These are phyloP conservation scores for Musa acuminata DNA, from an alignment of 176 grass and related monocot genomes.

Conservation along the genomic window DNA sequence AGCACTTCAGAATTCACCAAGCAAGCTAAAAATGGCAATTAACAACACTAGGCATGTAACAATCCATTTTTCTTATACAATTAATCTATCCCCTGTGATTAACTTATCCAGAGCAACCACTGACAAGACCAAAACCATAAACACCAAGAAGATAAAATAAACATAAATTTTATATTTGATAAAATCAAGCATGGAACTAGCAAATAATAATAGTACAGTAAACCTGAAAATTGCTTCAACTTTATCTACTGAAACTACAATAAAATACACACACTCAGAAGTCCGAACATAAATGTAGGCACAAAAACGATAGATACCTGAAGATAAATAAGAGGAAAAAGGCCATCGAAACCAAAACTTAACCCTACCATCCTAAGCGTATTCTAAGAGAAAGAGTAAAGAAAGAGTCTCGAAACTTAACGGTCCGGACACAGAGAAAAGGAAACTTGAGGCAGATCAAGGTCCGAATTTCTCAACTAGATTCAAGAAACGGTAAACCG, in stretches of 20 bases:
- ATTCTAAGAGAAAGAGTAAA: not conserved
- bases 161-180: not conserved
- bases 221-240: not conserved
- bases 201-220: not conserved
- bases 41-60: not conserved
- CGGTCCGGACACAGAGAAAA: not conserved
- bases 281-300: too few species aligned
- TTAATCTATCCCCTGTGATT: not conserved
- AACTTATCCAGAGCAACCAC: not conserved
- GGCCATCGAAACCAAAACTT: too few species aligned
- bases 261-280: too few species aligned
- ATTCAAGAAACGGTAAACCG: not conserved
- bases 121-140: not conserved
- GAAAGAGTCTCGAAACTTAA: not conserved
- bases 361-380: not conserved
- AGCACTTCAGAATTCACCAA: too few species aligned
- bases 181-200: not conserved
- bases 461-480: not conserved
- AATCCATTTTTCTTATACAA: too few species aligned
- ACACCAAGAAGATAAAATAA: not conserved
- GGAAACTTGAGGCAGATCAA: too few species aligned
- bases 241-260: not conserved
- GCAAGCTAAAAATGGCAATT: too few species aligned
- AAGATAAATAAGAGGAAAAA: too few species aligned
- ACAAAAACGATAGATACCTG: too few species aligned